Evolutionary conservation across 75 land plant species (phyloP).

Genomic region (Sequoiadendron giganteum): DNA sequence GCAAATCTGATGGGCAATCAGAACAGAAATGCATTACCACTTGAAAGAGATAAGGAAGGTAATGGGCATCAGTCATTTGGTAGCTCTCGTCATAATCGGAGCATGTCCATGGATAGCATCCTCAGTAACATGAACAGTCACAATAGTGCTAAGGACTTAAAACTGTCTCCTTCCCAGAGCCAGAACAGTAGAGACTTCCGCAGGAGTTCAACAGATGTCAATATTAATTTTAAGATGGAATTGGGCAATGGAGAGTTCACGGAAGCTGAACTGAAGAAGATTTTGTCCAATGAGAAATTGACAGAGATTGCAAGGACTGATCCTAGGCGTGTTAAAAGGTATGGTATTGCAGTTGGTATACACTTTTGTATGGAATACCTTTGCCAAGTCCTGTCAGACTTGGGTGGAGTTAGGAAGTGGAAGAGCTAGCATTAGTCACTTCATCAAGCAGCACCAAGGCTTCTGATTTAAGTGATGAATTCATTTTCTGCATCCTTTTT

Average conservation of each 20-base stretch:
- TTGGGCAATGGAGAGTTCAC: conserved; percentile 12
- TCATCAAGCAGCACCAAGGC: not conserved
- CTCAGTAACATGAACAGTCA: not conserved
- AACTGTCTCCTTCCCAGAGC: conserved; percentile 32
- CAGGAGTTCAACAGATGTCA: conserved; percentile 49
- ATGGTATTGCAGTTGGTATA: not conserved
- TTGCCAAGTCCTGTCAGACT: not conserved
- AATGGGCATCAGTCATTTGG: conserved; percentile 1
- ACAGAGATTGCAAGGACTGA: conserved; percentile 20
- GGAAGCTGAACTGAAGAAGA: conserved; percentile 13
- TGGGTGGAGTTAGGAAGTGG: not conserved
- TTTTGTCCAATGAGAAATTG: conserved; percentile 16
- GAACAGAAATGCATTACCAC: not conserved
- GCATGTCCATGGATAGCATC: conserved; percentile 21
- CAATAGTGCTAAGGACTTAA: conserved; percentile 28
- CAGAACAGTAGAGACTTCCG: conserved; percentile 34
- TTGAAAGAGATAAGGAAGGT: not conserved
- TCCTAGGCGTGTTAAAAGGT: conserved; percentile 24
- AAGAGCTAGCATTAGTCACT: not conserved
- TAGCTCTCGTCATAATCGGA: conserved; percentile 14
- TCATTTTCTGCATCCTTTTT: not conserved
- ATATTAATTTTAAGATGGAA: conserved; percentile 20
- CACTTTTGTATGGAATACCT: not conserved
- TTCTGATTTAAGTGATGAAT: not conserved
- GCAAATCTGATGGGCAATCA: conserved; percentile 41